Evolutionary conservation across 2,329 filamentous ascomycete species (phyloP).

Genomic region (Lasiodiplodia citricola): DNA sequence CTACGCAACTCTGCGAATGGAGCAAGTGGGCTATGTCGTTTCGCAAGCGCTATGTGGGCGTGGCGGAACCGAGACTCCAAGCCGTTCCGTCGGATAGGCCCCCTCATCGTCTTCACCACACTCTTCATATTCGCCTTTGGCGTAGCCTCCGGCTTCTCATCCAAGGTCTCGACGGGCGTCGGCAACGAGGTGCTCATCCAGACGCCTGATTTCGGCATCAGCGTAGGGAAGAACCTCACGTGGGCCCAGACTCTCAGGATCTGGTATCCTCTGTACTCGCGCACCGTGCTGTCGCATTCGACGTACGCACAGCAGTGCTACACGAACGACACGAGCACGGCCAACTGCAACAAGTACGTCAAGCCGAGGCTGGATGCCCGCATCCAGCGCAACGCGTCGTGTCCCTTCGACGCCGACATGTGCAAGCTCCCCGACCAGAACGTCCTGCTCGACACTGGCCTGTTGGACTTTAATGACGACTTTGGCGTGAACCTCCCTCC

Average conservation of each 20-base stretch:
- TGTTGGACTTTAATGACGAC: not conserved
- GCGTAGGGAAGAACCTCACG: not conserved
- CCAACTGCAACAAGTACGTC: not conserved
- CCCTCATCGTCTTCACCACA: slow-evolving; percentile 21
- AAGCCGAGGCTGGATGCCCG: not conserved
- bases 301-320: slow-evolving; percentile 17
- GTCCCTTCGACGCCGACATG: not conserved
- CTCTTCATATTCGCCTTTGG: slow-evolving; percentile 3
- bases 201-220: not conserved
- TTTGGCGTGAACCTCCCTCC: not conserved
- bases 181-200: slow-evolving; percentile 26
- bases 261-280: not conserved
- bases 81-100: not conserved
- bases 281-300: not conserved
- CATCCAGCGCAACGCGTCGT: not conserved
- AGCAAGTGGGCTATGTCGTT: not conserved
- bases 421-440: not conserved
- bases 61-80: slow-evolving; percentile 26
- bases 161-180: not conserved
- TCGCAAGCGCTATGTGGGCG: not conserved
- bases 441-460: not conserved
- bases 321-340: not conserved
- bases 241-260: not conserved
- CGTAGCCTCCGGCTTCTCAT: slow-evolving; percentile 25
- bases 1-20: slow-evolving; percentile 26